Percentiles rank a stretch among this genome's conserved stretches.
phyloP scores from a whole-genome alignment of 2,329 filamentous ascomycete species.

The Claviceps africana region DNA sequence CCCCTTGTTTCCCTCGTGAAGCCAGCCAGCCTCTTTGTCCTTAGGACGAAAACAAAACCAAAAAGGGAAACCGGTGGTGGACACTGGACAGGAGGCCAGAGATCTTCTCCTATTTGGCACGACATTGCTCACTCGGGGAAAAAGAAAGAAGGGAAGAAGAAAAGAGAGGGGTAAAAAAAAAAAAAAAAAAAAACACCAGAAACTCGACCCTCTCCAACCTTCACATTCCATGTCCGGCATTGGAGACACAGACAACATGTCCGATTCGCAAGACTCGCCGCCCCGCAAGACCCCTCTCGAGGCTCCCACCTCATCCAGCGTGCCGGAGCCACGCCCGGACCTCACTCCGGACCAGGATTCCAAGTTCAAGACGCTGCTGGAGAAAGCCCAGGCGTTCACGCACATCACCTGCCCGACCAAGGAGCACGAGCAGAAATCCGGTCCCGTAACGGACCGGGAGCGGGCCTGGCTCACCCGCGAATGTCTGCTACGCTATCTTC shows the following conservation, averaged over 20 bases:
- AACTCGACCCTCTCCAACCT: too few relatives aligned
- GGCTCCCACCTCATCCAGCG: conserved; percentile 41
- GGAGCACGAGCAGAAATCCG: conserved; percentile 44
- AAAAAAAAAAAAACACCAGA: neutral
- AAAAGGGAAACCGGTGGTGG: neutral
- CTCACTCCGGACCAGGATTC: conserved; percentile 63
- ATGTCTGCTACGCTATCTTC: conserved; percentile 82
- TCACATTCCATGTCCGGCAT: neutral
- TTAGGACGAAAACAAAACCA: neutral
- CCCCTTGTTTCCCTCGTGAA: neutral
- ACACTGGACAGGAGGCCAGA: neutral
- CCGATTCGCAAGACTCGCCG: neutral
- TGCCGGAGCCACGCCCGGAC: conserved; percentile 38
- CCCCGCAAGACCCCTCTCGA: conserved; percentile 40
- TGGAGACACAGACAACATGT: too few relatives aligned
- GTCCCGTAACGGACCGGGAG: conserved; percentile 63
- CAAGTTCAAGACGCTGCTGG: conserved; percentile 70
- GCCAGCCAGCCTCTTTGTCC: neutral
- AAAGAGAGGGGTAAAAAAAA: neutral
- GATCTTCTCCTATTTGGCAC: neutral
- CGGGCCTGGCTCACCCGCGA: conserved; percentile 84
- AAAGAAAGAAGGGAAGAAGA: neutral
- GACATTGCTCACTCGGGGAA: neutral
- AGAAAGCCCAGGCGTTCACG: conserved; percentile 55
- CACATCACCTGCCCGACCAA: conserved; percentile 31